Percentiles rank a stretch among this genome's conserved stretches.
phyloP scores from a whole-genome alignment of 108 stramenopile species.

The Cyclostephanos tholiformis region DNA sequence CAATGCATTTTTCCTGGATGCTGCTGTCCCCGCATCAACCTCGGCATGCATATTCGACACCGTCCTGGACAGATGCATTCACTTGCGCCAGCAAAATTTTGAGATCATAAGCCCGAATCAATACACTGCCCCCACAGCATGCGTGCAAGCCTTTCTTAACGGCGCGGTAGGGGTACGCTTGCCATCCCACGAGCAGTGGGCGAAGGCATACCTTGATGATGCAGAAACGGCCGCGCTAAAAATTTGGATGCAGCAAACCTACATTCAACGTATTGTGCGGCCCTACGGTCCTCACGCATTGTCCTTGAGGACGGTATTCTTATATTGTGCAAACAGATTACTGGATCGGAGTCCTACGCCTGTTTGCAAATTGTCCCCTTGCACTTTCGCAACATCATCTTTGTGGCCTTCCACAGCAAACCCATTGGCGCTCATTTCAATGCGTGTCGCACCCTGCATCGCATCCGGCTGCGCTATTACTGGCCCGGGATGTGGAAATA shows the following conservation, averaged over 20 bases:
- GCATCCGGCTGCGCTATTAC: neutral
- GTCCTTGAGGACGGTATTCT: constrained; percentile 11
- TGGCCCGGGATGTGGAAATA: neutral
- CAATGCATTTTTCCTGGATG: constrained; percentile 1
- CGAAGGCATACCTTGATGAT: neutral
- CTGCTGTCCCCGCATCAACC: neutral
- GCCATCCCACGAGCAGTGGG: neutral
- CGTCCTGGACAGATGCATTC: neutral
- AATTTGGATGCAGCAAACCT: neutral
- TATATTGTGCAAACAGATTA: neutral
- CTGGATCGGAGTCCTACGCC: neutral
- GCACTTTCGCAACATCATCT: neutral
- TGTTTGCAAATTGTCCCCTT: neutral
- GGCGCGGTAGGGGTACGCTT: constrained; percentile 11
- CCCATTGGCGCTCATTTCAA: neutral
- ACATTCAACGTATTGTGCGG: neutral
- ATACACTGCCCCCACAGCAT: constrained; percentile 1
- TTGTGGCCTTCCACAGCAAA: constrained; percentile 1
- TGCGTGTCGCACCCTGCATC: neutral
- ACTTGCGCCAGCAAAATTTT: neutral
- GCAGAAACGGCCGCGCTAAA: neutral
- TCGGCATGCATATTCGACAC: neutral
- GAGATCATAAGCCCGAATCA: constrained; percentile 1
- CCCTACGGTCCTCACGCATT: neutral
- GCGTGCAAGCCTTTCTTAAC: constrained; percentile 4